Evolutionary conservation across 495 filamentous ascomycete genomes (phyloP).

Genomic region (Penicillium parvum): DNA sequence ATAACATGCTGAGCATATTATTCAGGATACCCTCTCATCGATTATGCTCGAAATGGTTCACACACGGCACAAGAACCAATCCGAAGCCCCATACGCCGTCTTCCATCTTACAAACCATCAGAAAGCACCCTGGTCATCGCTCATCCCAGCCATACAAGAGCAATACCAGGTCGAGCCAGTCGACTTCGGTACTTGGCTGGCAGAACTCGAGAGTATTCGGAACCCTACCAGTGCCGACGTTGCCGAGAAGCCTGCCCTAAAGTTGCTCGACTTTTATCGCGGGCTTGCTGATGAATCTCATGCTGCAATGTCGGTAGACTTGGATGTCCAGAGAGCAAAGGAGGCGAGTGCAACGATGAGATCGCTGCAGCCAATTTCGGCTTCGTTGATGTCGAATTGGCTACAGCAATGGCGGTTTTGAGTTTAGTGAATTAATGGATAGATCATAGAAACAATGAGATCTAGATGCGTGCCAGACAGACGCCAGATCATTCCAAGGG

Average conservation of each 20-base stretch:
- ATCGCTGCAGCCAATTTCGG: constrained; percentile 12
- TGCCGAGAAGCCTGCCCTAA: constrained; percentile 21
- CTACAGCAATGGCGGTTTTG: constrained; percentile 22
- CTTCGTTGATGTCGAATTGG: constrained; percentile 21
- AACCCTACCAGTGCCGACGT: constrained; percentile 15
- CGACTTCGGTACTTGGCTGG: constrained; percentile 18
- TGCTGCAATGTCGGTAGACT: constrained; percentile 10
- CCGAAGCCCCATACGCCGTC: constrained; percentile 5
- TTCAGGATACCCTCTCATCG: constrained; percentile 17
- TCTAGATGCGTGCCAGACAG: too few relatives aligned
- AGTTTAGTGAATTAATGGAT: neutral
- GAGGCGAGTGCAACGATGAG: constrained; percentile 25
- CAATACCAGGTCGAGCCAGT: constrained; percentile 13
- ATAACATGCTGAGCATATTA: neutral
- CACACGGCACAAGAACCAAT: constrained; percentile 6
- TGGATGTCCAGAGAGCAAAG: constrained; percentile 16
- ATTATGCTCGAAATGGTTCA: constrained; percentile 21
- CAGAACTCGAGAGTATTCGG: constrained; percentile 19
- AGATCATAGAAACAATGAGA: neutral
- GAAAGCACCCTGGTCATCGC: constrained; percentile 16
- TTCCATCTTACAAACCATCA: constrained; percentile 31
- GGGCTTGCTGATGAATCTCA: constrained; percentile 11
- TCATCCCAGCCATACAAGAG: constrained; percentile 18
- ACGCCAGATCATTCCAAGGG: too few relatives aligned
- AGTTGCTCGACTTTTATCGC: constrained; percentile 26